Base-by-base conservation (phyloP, 108 stramenopile species). In the Nitzschia sp. region DNA sequence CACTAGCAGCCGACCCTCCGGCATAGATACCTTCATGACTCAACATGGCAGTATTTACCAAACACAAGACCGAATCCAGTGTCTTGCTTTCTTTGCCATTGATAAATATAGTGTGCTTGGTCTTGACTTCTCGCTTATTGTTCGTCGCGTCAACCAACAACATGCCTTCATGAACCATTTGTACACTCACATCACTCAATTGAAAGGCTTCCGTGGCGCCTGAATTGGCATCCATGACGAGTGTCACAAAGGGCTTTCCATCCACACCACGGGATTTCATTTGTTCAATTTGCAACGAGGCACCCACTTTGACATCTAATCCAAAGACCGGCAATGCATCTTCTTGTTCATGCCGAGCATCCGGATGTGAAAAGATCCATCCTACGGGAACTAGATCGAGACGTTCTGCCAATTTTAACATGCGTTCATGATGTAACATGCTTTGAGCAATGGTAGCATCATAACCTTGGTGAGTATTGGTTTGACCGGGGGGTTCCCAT, bases 151-250 rank as follows among this genome's bases (percentile, higher is more conserved):
- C 54, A 5, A 29, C 55, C 17, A 54, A 2, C 31, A 89, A 63
- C 61, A 90, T 61, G 29, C 75, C 83, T 79, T 95, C 91, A 48
- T 90, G 84, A 1, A 89, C 88, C 91, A 95, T 95, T 77, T 95
- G 94, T 4, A 95, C 88, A 31, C 72, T 68, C 5, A 89, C 86
- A 61, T 95, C 91, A 61, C 86, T 89, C 64, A 95, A 66, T 75
- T 92, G 91, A 72, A 95, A 95, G 54, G 89, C 94, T 74, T 95
- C 94, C 0, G 91, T 87, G 13, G 90, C 89, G 35, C 94, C 94
- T 1, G 77, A 62, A 21, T 72, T 83, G 15, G 85, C 91, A 78
- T 92, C 85, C 80, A 92, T 82, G 26, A 91, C 80, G 49, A 92
- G 55, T 0, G 91, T 92, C 1, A 88, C 82, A 75, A 89, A 95